Percentiles rank a stretch among this genome's conserved stretches.
Conservation (phyloP, 2,329 filamentous ascomycete species). For the Colletotrichum spinosum region DNA sequence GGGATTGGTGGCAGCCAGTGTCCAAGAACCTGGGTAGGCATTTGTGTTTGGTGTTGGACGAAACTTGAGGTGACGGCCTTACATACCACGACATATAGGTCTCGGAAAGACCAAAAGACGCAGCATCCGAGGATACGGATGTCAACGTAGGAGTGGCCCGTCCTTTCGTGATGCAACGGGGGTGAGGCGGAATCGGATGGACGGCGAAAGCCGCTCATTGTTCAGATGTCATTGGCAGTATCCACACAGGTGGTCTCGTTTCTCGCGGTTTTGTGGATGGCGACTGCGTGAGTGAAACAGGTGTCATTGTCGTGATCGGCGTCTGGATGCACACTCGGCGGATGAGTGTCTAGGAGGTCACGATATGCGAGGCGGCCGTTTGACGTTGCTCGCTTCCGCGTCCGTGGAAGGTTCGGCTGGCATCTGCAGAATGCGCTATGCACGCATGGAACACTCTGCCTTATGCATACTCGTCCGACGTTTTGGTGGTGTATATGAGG, state of each 20-base stretch:
- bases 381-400: not conserved
- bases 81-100: not conserved
- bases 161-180: not conserved
- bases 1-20: not conserved
- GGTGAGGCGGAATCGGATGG: constrained; percentile 6
- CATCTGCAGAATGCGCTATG: not conserved
- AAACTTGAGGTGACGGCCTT: too few relatives aligned
- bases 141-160: not conserved
- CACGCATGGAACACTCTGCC: too few relatives aligned
- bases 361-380: not conserved
- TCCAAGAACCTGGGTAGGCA: not conserved
- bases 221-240: not conserved
- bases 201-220: constrained; percentile 1
- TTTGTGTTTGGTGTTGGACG: too few relatives aligned
- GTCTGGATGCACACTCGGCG: not conserved
- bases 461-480: too few relatives aligned
- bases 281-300: too few relatives aligned
- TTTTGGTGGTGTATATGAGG: too few relatives aligned
- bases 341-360: not conserved
- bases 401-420: not conserved
- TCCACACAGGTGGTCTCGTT: too few relatives aligned
- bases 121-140: not conserved
- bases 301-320: not conserved
- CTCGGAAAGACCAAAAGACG: not conserved
- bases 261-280: too few relatives aligned